These are phyloP conservation scores for Mycena venus DNA, from an alignment of 768 basidiomycete genomes.

Conservation along the genomic window DNA sequence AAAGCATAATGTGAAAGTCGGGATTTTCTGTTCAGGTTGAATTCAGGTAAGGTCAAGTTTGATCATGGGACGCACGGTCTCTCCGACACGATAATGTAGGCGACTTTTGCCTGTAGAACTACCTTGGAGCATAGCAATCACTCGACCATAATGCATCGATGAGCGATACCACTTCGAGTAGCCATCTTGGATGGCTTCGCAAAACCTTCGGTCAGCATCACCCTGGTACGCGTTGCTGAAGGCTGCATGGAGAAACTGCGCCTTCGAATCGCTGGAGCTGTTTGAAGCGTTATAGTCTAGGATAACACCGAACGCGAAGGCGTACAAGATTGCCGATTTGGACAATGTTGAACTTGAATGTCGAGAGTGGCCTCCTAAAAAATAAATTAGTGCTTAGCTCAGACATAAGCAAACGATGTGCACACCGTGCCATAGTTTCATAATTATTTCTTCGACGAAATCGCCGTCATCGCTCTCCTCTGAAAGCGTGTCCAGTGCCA, in stretches of 20 bases:
- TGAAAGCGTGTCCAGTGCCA: no score
- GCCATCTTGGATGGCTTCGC: not conserved
- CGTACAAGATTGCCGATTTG: not conserved
- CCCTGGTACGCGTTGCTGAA: not conserved
- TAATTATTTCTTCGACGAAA: not conserved
- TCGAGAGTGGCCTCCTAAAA: not conserved
- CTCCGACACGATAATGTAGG: not conserved
- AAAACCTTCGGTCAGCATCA: not conserved
- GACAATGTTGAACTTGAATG: not conserved
- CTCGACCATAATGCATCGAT: not conserved
- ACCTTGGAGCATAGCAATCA: not conserved
- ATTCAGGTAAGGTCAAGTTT: not conserved
- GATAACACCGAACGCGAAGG: not conserved
- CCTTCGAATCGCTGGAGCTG: not conserved
- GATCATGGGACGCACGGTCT: not conserved
- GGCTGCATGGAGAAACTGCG: not conserved
- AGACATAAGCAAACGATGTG: not conserved
- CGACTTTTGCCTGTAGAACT: not conserved
- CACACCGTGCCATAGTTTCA: not conserved
- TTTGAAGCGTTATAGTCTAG: not conserved
- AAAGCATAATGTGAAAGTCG: not conserved
- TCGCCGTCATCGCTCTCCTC: no score
- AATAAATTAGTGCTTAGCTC: no score
- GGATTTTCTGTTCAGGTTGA: not conserved
- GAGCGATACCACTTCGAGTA: not conserved